Evolutionary conservation across 768 basidiomycete species (phyloP).

Genomic region (Auriscalpium microsporum): DNA sequence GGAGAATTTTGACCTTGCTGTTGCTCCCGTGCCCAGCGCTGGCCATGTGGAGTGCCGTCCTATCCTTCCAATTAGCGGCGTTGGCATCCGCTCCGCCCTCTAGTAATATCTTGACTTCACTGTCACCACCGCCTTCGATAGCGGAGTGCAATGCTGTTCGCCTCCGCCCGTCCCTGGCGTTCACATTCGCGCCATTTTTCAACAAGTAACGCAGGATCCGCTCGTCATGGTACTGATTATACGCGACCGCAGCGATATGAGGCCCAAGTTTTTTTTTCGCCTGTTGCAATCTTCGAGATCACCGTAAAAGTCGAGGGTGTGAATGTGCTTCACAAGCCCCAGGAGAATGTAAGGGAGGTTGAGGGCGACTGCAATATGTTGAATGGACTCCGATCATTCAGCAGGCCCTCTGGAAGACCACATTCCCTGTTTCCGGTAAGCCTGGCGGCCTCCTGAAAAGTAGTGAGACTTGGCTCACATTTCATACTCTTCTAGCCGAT

Average conservation of each 20-base stretch:
- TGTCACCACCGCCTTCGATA: too few species aligned
- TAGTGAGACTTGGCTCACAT: not conserved
- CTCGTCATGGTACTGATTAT: too few species aligned
- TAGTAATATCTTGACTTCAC: too few species aligned
- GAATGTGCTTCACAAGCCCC: not conserved
- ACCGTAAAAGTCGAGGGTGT: not conserved
- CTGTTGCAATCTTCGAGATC: not conserved
- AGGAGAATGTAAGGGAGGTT: not conserved
- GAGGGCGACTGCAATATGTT: constrained; percentile 1
- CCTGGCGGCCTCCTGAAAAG: not conserved
- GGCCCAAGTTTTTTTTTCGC: too few species aligned
- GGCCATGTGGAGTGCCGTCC: constrained; percentile 1
- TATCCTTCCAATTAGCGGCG: not conserved
- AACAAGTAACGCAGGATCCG: too few species aligned
- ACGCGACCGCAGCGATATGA: too few species aligned
- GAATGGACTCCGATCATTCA: not conserved
- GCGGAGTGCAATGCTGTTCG: too few species aligned
- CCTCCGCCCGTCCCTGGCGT: too few species aligned
- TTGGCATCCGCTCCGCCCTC: too few species aligned
- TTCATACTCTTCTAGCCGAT: not conserved
- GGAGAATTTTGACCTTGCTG: not conserved
- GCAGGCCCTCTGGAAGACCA: not conserved
- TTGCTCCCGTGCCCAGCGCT: not conserved
- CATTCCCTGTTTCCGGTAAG: not conserved
- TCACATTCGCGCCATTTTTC: too few species aligned